phyloP scores from a whole-genome alignment of 345 rosid species.

The Raphanus sativus region DNA sequence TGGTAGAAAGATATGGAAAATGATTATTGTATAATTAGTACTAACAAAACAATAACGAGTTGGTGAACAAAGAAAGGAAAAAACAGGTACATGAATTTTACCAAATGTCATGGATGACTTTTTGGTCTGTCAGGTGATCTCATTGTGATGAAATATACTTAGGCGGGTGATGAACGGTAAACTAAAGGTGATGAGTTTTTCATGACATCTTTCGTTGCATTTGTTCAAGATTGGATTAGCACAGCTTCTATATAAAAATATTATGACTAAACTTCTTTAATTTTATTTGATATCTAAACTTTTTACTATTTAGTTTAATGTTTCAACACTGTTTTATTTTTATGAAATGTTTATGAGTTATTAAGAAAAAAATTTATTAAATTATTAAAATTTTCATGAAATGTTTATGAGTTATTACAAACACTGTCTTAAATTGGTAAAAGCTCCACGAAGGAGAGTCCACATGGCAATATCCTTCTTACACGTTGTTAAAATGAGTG shows the following conservation, averaged over 20 bases:
- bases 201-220: neutral
- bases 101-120: neutral
- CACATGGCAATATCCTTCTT: neutral
- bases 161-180: neutral
- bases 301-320: too few relatives aligned
- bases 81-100: neutral
- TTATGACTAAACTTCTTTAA: too few relatives aligned
- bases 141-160: neutral
- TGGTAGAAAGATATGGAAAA: neutral
- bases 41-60: neutral
- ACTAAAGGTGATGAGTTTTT: neutral
- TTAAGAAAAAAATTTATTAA: too few relatives aligned
- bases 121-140: neutral
- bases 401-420: neutral
- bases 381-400: too few relatives aligned
- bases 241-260: too few relatives aligned
- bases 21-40: neutral
- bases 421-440: neutral
- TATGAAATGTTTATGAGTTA: too few relatives aligned
- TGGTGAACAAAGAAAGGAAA: conserved; percentile 10
- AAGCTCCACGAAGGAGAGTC: neutral
- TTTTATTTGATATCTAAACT: too few relatives aligned
- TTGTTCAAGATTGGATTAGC: neutral
- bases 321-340: too few relatives aligned
- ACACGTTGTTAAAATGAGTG: neutral